Conservation (phyloP, 768 basidiomycete genomes). For the Agaricus sinodeliciosus region DNA sequence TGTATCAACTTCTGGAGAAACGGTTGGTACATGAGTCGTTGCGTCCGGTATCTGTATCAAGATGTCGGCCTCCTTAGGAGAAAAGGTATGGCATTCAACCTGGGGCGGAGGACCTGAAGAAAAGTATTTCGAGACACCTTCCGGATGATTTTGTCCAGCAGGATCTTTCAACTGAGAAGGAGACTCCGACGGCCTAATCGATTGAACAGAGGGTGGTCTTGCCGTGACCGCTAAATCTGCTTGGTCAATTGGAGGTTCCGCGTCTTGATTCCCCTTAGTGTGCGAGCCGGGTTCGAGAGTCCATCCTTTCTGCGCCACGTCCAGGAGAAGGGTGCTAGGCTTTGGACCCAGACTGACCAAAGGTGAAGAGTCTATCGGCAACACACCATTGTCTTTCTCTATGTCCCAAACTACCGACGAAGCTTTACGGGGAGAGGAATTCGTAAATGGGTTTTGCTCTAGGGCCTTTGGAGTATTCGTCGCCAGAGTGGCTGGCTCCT, state of each 20-base stretch:
- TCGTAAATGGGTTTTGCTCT: background rate
- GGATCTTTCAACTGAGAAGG: background rate
- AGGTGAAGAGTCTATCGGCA: slow-evolving; percentile 7
- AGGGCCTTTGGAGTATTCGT: background rate
- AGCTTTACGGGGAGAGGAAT: background rate
- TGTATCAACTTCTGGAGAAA: background rate
- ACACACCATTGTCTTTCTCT: slow-evolving; percentile 16
- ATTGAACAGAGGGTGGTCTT: background rate
- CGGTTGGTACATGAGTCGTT: background rate
- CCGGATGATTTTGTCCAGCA: background rate
- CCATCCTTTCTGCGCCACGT: slow-evolving; percentile 5
- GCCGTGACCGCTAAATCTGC: background rate
- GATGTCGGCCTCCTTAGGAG: background rate
- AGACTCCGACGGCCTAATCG: slow-evolving; percentile 6
- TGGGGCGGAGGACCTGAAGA: background rate
- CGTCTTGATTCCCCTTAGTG: background rate
- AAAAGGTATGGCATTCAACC: background rate
- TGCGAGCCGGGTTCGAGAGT: background rate
- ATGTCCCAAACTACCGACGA: slow-evolving; percentile 27
- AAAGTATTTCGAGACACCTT: slow-evolving; percentile 4
- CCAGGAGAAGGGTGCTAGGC: slow-evolving; percentile 11
- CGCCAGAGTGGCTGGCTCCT: background rate
- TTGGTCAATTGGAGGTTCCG: background rate
- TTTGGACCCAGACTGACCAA: slow-evolving; percentile 1
- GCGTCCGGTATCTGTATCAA: background rate